These are phyloP conservation scores for Carex scoparia DNA, from an alignment of 176 grass and related monocot species.

Conservation along the genomic window DNA sequence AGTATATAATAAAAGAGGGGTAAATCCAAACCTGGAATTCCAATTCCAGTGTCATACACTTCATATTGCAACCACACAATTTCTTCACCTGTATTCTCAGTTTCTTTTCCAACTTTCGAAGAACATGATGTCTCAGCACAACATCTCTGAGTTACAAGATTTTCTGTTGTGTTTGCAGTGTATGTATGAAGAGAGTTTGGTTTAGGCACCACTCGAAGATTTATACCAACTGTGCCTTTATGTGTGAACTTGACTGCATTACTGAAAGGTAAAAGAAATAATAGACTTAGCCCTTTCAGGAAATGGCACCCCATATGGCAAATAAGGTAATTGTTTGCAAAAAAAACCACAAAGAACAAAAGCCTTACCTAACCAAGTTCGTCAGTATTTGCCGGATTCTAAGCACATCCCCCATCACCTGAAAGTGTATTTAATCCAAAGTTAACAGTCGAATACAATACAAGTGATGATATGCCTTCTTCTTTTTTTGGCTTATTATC, in stretches of 20 bases:
- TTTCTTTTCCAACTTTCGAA: conserved; percentile 34
- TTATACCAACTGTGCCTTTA: conserved; percentile 84
- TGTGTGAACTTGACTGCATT: conserved; percentile 97
- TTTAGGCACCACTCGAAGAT: conserved; percentile 52
- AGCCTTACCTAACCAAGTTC: conserved; percentile 75
- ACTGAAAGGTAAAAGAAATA: conserved; percentile 36
- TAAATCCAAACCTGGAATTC: conserved; percentile 75
- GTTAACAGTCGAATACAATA: not conserved
- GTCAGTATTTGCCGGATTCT: conserved; percentile 95
- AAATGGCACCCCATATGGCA: not conserved
- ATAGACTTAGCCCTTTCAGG: not conserved
- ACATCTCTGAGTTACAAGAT: conserved; percentile 30
- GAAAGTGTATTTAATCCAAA: conserved; percentile 33
- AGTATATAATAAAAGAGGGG: conserved; percentile 17
- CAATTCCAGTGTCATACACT: conserved; percentile 92
- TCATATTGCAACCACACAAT: conserved; percentile 73
- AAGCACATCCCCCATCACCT: conserved; percentile 90
- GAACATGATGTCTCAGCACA: conserved; percentile 36
- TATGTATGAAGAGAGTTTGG: conserved; percentile 22
- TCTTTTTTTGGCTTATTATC: not conserved
- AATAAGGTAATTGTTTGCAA: not conserved
- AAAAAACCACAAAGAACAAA: conserved; percentile 16
- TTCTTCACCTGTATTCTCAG: conserved; percentile 37
- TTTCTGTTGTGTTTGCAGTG: conserved; percentile 25
- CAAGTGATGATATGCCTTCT: not conserved